Evolutionary conservation across 139 green algal genomes (phyloP).

Genomic region (Coelastrella sp.): DNA sequence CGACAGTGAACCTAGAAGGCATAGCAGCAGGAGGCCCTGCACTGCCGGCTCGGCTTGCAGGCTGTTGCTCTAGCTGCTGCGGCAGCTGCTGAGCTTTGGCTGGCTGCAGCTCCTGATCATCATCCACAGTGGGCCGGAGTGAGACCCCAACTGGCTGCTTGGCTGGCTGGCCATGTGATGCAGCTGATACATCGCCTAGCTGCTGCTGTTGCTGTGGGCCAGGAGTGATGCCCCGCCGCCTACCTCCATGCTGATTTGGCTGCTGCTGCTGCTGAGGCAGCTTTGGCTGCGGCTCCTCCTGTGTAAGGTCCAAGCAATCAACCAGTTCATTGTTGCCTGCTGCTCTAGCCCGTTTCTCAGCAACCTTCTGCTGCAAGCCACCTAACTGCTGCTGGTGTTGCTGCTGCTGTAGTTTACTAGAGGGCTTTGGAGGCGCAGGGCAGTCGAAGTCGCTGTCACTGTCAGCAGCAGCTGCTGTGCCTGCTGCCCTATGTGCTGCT

Average conservation of each 20-base stretch:
- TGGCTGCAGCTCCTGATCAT: background rate
- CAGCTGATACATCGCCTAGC: too few species aligned
- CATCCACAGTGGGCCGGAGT: background rate
- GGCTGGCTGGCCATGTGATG: too few species aligned
- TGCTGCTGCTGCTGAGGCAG: background rate
- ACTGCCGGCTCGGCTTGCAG: background rate
- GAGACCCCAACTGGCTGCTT: too few species aligned
- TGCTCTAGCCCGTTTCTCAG: too few species aligned
- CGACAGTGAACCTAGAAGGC: background rate
- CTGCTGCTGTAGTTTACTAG: background rate
- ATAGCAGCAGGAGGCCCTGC: background rate
- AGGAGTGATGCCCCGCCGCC: too few species aligned
- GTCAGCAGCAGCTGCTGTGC: background rate
- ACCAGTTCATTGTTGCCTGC: too few species aligned
- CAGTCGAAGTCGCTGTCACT: background rate
- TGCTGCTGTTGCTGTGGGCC: too few species aligned
- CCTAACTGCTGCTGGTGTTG: background rate
- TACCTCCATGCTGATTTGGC: too few species aligned
- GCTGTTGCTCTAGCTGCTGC: slow-evolving; percentile 1
- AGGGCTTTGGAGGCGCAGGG: background rate
- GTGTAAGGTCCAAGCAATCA: too few species aligned
- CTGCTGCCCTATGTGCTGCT: background rate
- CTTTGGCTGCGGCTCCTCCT: background rate
- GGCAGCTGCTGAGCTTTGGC: background rate
- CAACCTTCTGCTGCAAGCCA: too few species aligned